Conservation (phyloP, 2,329 filamentous ascomycete species). For the Calycina marina region DNA sequence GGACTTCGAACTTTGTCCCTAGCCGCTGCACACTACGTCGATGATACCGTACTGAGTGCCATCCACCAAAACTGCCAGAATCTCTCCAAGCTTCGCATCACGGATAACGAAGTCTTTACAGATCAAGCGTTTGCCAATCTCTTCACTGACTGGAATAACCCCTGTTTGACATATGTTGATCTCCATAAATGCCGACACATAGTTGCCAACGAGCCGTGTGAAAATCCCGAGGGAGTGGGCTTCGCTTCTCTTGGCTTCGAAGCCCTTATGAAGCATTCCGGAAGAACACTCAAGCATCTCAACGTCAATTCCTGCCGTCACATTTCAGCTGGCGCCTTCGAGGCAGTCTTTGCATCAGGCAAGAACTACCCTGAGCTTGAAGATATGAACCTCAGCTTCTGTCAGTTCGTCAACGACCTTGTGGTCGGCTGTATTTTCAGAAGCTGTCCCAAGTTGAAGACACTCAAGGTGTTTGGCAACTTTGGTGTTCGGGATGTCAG, state of each 20-base stretch:
- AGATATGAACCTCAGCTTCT: conserved; percentile 67
- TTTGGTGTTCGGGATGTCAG: conserved; percentile 42
- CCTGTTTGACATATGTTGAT: conserved; percentile 55
- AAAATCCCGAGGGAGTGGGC: conserved; percentile 51
- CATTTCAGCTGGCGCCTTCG: conserved; percentile 57
- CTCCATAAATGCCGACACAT: conserved; percentile 65
- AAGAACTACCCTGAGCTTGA: conserved; percentile 52
- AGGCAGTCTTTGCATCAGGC: conserved; percentile 51
- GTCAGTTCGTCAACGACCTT: conserved; percentile 49
- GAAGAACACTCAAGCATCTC: conserved; percentile 45
- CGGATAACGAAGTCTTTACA: conserved; percentile 59
- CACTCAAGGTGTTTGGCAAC: conserved; percentile 49
- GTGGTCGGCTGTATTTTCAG: conserved; percentile 50
- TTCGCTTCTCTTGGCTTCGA: conserved; percentile 63
- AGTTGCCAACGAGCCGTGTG: conserved; percentile 54
- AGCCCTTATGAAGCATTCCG: conserved; percentile 76
- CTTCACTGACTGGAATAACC: conserved; percentile 65
- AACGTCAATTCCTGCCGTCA: conserved; percentile 78
- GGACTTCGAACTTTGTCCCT: conserved; percentile 67
- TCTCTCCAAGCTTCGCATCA: conserved; percentile 67
- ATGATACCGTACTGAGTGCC: conserved; percentile 54
- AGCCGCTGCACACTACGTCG: conserved; percentile 47
- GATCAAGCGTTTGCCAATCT: conserved; percentile 60
- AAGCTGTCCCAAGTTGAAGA: conserved; percentile 43
- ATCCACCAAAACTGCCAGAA: conserved; percentile 56